phyloP scores from a whole-genome alignment of 208 protist species.

The Leptomonas seymouri region DNA sequence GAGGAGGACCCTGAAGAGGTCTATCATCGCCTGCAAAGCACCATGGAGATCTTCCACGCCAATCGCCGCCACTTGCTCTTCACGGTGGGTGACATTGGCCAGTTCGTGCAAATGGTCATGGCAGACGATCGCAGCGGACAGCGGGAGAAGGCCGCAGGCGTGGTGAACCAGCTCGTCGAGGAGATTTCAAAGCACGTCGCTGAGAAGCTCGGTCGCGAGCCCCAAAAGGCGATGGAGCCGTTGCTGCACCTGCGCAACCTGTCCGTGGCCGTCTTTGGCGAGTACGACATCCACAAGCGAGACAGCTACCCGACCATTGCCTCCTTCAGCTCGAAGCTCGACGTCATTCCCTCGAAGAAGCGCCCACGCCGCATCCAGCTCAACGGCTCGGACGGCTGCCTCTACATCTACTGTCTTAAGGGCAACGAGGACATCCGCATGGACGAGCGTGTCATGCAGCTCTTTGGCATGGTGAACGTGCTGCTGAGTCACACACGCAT shows the following conservation, averaged over 20 bases:
- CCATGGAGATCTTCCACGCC: slow-evolving; percentile 81
- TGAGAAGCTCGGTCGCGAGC: slow-evolving; percentile 93
- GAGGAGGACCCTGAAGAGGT: slow-evolving; percentile 89
- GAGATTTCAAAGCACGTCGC: slow-evolving; percentile 97
- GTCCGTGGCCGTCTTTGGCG: slow-evolving; percentile 97
- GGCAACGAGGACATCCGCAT: slow-evolving; percentile 98
- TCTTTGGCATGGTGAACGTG: slow-evolving; percentile 99
- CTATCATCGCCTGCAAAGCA: slow-evolving; percentile 60
- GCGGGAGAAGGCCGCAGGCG: slow-evolving; percentile 80
- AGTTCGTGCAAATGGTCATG: slow-evolving; percentile 85
- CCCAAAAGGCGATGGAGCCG: slow-evolving; percentile 95
- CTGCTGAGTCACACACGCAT: slow-evolving; percentile 94
- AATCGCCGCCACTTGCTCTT: slow-evolving; percentile 83
- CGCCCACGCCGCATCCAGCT: slow-evolving; percentile 97
- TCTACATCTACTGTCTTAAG: slow-evolving; percentile 99
- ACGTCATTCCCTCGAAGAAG: slow-evolving; percentile 99
- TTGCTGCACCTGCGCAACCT: slow-evolving; percentile 96
- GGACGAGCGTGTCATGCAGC: slow-evolving; percentile 99
- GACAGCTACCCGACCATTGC: slow-evolving; percentile 94
- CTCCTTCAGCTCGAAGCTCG: slow-evolving; percentile 94
- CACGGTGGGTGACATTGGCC: slow-evolving; percentile 90
- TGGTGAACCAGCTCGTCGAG: slow-evolving; percentile 95
- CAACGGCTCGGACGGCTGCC: slow-evolving; percentile 95
- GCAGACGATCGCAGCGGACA: slow-evolving; percentile 77
- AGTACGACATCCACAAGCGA: slow-evolving; percentile 88